Evolutionary conservation across 2,329 filamentous ascomycete genomes (phyloP).

Genomic region (Chrysoporthe austroafricana): DNA sequence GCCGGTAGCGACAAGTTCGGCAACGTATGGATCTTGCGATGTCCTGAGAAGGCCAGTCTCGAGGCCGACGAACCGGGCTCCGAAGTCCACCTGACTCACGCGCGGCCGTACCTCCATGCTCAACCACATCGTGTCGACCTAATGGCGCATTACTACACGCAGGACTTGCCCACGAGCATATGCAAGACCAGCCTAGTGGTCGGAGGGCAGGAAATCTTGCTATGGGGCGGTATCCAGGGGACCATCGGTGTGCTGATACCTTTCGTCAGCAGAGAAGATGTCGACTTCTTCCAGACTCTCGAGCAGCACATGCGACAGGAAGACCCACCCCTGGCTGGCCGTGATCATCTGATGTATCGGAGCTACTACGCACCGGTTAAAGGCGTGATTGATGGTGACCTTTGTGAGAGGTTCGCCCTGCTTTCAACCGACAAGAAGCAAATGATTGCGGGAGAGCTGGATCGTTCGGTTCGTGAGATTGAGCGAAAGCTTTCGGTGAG

Average conservation of each 20-base stretch:
- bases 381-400: slow-evolving; percentile 93
- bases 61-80: slow-evolving; percentile 92
- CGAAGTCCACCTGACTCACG: slow-evolving; percentile 88
- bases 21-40: slow-evolving; percentile 91
- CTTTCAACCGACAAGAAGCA: slow-evolving; percentile 88
- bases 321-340: slow-evolving; percentile 84
- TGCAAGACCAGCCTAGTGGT: slow-evolving; percentile 88
- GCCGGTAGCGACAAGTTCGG: slow-evolving; percentile 98
- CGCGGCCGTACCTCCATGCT: slow-evolving; percentile 87
- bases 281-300: slow-evolving; percentile 95
- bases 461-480: slow-evolving; percentile 88
- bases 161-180: slow-evolving; percentile 90
- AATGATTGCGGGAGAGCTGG: slow-evolving; percentile 91
- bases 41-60: slow-evolving; percentile 81
- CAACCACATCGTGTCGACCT: slow-evolving; percentile 82
- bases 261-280: slow-evolving; percentile 88
- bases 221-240: slow-evolving; percentile 94
- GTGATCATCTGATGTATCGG: slow-evolving; percentile 94
- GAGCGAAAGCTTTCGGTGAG: slow-evolving; percentile 87
- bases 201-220: slow-evolving; percentile 85
- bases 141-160: slow-evolving; percentile 85
- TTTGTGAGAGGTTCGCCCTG: slow-evolving; percentile 89
- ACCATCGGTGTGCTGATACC: slow-evolving; percentile 93
- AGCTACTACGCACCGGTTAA: slow-evolving; percentile 97
- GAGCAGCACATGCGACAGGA: slow-evolving; percentile 87